Evolutionary conservation across 2,329 filamentous ascomycete genomes (phyloP).

Genomic region (Alternaria solani): DNA sequence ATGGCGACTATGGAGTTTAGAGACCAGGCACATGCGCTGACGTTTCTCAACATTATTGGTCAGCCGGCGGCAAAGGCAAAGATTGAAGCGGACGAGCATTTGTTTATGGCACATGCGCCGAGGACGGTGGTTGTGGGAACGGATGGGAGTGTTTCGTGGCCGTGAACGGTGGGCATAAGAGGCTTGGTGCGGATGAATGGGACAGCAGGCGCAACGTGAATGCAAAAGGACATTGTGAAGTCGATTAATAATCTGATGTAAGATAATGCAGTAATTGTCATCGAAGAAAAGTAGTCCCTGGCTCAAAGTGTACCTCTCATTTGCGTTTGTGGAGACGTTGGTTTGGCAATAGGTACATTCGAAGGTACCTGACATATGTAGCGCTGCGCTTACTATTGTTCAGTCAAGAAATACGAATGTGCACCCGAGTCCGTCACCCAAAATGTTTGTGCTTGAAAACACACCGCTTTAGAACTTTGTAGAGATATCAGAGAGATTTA

Average conservation of each 20-base stretch:
- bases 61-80: neutral
- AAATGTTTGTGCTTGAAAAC: neutral
- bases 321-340: neutral
- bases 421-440: neutral
- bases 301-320: neutral
- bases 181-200: neutral
- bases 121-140: conserved; percentile 1
- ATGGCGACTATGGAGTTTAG: conserved; percentile 1
- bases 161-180: neutral
- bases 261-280: neutral
- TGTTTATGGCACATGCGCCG: neutral
- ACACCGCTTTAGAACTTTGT: neutral
- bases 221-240: neutral
- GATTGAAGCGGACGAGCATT: conserved; percentile 1
- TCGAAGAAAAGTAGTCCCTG: neutral
- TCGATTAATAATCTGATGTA: neutral
- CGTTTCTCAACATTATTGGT: neutral
- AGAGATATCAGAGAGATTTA: neutral
- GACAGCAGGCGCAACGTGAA: neutral
- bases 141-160: neutral
- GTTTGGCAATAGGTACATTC: neutral
- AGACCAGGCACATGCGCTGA: neutral
- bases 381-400: too few species aligned
- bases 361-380: neutral
- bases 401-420: neutral